phyloP scores from a whole-genome alignment of 176 grass and related monocot genomes.

The Dactylis glomerata region DNA sequence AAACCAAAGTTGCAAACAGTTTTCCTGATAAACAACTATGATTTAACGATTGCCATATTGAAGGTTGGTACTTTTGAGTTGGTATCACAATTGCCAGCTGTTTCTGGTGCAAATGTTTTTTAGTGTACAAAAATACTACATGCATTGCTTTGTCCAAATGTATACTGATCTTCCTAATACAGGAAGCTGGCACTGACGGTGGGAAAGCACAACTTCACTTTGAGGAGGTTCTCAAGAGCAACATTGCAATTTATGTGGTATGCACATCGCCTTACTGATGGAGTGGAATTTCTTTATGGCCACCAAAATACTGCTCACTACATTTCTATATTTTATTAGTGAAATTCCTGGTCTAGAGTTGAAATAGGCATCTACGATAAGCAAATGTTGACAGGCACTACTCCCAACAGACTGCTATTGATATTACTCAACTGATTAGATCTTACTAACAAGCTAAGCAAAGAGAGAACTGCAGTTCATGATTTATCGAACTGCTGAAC shows the following conservation, averaged over 20 bases:
- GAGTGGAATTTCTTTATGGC: background rate
- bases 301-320: background rate
- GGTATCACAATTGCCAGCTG: background rate
- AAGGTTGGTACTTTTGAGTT: conserved; percentile 48
- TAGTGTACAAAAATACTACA: background rate
- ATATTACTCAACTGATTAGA: background rate
- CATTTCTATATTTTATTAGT: conserved; percentile 15
- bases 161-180: conserved; percentile 23
- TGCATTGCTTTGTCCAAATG: conserved; percentile 4
- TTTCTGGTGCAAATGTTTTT: background rate
- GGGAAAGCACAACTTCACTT: conserved; percentile 90
- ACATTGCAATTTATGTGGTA: conserved; percentile 97
- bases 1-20: conserved; percentile 90
- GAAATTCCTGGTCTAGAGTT: background rate
- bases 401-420: background rate
- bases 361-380: background rate
- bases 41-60: conserved; percentile 87
- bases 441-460: background rate
- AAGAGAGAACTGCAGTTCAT: conserved; percentile 4
- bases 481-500: background rate
- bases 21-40: conserved; percentile 98
- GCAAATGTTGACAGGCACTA: background rate
- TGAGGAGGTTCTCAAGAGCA: conserved; percentile 96
- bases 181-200: conserved; percentile 92
- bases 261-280: conserved; percentile 27